Percentiles rank a stretch among this genome's conserved stretches.
phyloP scores from a whole-genome alignment of 371 early-diverging fungal genomes.

The Apophysomyces elegans region DNA sequence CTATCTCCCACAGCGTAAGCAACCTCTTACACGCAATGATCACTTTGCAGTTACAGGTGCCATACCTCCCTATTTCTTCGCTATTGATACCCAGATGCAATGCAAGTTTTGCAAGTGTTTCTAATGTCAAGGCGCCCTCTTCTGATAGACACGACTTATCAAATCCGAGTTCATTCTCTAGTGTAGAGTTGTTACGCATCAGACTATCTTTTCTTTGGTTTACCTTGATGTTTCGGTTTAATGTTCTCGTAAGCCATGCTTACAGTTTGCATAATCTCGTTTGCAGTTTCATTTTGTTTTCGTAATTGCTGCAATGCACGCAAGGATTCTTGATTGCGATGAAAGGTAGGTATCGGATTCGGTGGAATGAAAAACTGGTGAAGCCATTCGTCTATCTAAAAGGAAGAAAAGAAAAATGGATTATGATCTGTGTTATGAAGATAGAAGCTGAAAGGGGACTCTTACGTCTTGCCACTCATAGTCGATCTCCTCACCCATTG shows the following conservation, averaged over 20 bases:
- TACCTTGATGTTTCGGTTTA: constrained; percentile 16
- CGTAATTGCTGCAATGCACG: constrained; percentile 15
- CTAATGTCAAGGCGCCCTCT: constrained; percentile 19
- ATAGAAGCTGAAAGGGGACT: neutral
- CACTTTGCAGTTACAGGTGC: too few species aligned
- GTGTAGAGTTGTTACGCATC: neutral
- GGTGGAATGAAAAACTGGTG: constrained; percentile 15
- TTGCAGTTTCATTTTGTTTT: constrained; percentile 19
- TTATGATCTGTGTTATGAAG: neutral
- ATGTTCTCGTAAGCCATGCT: constrained; percentile 13
- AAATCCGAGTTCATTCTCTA: constrained; percentile 14
- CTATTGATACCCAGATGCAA: constrained; percentile 19
- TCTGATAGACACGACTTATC: constrained; percentile 10
- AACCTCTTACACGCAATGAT: neutral
- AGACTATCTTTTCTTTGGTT: neutral
- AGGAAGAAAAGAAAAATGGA: neutral
- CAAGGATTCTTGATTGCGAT: constrained; percentile 16
- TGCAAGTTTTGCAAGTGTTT: constrained; percentile 17
- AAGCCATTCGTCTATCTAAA: constrained; percentile 22
- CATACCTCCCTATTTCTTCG: constrained; percentile 22
- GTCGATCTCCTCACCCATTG: neutral
- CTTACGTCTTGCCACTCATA: constrained; percentile 3
- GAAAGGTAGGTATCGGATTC: constrained; percentile 9
- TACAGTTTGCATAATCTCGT: constrained; percentile 16
- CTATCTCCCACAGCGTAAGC: constrained; percentile 3